Percentiles rank a stretch among this genome's conserved stretches.
phyloP scores from a whole-genome alignment of 176 grass and related monocot genomes.

The Panicum miliaceum region DNA sequence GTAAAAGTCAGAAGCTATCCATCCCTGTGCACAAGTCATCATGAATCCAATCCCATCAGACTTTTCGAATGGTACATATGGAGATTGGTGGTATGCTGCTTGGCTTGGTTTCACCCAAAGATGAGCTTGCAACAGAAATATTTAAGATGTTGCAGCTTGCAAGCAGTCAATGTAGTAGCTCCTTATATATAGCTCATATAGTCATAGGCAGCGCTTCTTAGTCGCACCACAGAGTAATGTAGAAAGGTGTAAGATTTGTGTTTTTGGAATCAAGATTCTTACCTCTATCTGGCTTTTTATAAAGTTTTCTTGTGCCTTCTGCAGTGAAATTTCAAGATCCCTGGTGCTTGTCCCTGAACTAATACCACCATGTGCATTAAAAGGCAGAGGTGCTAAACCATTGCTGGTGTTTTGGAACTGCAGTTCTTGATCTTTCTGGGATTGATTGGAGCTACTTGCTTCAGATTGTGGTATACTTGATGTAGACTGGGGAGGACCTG shows the following conservation, averaged over 20 bases:
- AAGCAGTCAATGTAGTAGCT: background rate
- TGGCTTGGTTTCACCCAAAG: background rate
- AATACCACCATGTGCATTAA: slow-evolving; percentile 20
- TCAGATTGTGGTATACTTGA: slow-evolving; percentile 35
- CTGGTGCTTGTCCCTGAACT: slow-evolving; percentile 11
- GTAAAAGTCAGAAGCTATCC: slow-evolving; percentile 21
- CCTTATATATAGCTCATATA: background rate
- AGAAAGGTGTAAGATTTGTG: background rate
- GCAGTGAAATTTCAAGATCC: slow-evolving; percentile 48
- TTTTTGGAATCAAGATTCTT: slow-evolving; percentile 33
- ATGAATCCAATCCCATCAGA: background rate
- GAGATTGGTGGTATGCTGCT: background rate
- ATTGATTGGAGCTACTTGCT: slow-evolving; percentile 55
- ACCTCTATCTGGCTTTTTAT: slow-evolving; percentile 67
- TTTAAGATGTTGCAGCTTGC: background rate
- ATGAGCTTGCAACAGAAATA: slow-evolving; percentile 14
- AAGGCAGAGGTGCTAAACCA: slow-evolving; percentile 37
- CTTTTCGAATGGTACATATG: background rate
- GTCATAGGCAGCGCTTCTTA: background rate
- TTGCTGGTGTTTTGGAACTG: slow-evolving; percentile 16
- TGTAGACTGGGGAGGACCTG: slow-evolving; percentile 39
- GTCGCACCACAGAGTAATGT: background rate
- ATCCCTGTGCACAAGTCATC: slow-evolving; percentile 8
- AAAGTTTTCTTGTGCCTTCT: slow-evolving; percentile 54
- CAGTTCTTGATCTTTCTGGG: slow-evolving; percentile 7